Percentiles rank a stretch among this genome's conserved stretches.
phyloP scores from a whole-genome alignment of 2,329 filamentous ascomycete genomes.

The Cylindrodendrum hubeiense region DNA sequence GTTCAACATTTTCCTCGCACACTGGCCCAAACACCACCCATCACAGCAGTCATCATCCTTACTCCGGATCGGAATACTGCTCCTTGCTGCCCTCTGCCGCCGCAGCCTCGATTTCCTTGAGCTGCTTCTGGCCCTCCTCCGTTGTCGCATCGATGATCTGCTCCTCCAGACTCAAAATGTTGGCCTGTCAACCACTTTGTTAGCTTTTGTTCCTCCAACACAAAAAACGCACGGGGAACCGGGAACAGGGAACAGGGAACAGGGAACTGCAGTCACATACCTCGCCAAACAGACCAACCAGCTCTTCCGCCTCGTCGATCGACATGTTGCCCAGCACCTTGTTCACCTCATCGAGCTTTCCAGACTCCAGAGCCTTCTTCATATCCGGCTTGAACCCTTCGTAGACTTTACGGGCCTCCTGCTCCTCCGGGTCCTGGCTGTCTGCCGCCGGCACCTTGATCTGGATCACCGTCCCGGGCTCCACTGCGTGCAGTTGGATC shows the following conservation, averaged over 20 bases:
- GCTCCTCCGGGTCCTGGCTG: slow-evolving; percentile 74
- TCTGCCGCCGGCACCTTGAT: slow-evolving; percentile 82
- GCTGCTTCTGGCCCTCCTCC: slow-evolving; percentile 81
- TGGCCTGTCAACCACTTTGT: slow-evolving; percentile 65
- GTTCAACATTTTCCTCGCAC: not conserved
- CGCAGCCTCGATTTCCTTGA: slow-evolving; percentile 78
- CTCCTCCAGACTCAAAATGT: slow-evolving; percentile 91
- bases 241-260: not conserved
- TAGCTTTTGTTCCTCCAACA: slow-evolving; percentile 28
- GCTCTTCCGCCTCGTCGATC: slow-evolving; percentile 86
- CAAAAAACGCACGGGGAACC: too few species aligned
- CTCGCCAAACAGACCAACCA: slow-evolving; percentile 84
- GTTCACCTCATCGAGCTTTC: slow-evolving; percentile 76
- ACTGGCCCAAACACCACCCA: not conserved
- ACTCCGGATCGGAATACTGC: slow-evolving; percentile 56
- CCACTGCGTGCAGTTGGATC: slow-evolving; percentile 96
- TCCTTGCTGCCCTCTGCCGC: slow-evolving; percentile 46
- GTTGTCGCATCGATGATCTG: slow-evolving; percentile 97
- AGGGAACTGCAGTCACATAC: slow-evolving; percentile 53
- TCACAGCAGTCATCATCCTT: slow-evolving; percentile 23
- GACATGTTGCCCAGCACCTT: slow-evolving; percentile 84
- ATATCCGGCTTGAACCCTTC: slow-evolving; percentile 86
- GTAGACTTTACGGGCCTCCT: slow-evolving; percentile 79
- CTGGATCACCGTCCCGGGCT: slow-evolving; percentile 91
- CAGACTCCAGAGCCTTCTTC: slow-evolving; percentile 85